Evolutionary conservation across 129 eudicot genomes (phyloP), one percentile per base, ranked within the genome.

Genomic region (Logfia minima): DNA sequence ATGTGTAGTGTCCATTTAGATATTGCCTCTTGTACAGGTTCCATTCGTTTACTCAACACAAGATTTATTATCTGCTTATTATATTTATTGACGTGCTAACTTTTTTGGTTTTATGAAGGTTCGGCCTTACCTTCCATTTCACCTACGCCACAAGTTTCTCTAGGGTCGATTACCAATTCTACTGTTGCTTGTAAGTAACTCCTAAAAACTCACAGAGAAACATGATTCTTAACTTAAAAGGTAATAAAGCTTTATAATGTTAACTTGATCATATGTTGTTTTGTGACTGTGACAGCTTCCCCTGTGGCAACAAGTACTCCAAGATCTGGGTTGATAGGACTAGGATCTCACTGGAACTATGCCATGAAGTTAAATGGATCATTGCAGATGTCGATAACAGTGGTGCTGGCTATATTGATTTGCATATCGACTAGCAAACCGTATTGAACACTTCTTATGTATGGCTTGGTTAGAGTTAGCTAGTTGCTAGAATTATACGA

Each of bases 61-160:
- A 53, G 4, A 16, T 74, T 14, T 16, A 60, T 28, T 62, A 21
- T 24, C 28, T 26, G 7, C 0, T 28, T 5, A 43, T 23, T 26
- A 43, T 80, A 71, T 18, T 67, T 39, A 8, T 3, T 1, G 2
- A 56, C 56, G 3, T 11, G 9, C 43, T 48, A 58, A 58, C n/a
- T 0, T 41, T 41, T 67, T 21, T 81, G 65, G 43, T 81, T 59
- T 68, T 26, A 21, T 9, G 5, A 68, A 81, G 84, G 76, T 5
- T 29, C 84, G 0, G 66, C 84, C 58, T 59, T 69, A 6, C 72
- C 80, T 10, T 59, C 84, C 3, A 53, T 75, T 6, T 69, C 84
- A 52, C 84, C 84, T 21, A 81, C 76, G 3, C 84, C 84, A 6
- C 80, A 68, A 26, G 84, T 81, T 68, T 81, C 80, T 58, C 58